A percentile compares a stretch with the other conserved stretches of the same genome.
These are phyloP conservation scores for Tylopilus felleus DNA, from an alignment of 768 basidiomycete species.

Conservation along the genomic window DNA sequence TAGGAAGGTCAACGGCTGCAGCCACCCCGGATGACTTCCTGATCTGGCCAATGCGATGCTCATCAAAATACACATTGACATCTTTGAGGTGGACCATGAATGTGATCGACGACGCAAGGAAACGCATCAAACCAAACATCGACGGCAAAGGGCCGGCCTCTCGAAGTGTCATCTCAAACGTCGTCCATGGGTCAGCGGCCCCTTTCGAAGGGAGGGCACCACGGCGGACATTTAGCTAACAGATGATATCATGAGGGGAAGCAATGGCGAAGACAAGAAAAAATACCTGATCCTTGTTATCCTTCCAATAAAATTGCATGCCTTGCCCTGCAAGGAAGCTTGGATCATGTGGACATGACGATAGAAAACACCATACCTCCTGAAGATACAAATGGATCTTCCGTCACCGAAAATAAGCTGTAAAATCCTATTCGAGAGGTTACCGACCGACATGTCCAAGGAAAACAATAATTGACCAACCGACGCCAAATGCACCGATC, in stretches of 20 bases:
- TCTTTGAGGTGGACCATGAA: background rate
- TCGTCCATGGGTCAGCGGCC: background rate
- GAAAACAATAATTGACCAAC: background rate
- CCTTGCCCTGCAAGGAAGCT: conserved; percentile 19
- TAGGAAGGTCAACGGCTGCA: background rate
- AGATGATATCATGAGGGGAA: background rate
- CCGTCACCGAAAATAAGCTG: conserved; percentile 78
- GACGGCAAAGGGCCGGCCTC: background rate
- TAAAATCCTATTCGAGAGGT: conserved; percentile 53
- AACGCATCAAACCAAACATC: background rate
- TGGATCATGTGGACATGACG: background rate
- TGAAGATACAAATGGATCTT: conserved; percentile 79
- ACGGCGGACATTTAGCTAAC: background rate
- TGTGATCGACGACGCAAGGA: background rate
- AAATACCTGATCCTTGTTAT: background rate
- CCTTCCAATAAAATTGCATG: background rate
- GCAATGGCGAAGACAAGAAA: background rate
- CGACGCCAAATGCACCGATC: background rate
- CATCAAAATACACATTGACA: background rate
- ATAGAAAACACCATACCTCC: conserved; percentile 52
- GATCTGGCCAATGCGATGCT: background rate
- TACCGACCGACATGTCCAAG: background rate
- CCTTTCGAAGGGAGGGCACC: background rate
- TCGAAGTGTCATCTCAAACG: background rate
- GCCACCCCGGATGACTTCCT: background rate